phyloP scores from a whole-genome alignment of 2,329 filamentous ascomycete species.

The Nigrospora sphaerica region DNA sequence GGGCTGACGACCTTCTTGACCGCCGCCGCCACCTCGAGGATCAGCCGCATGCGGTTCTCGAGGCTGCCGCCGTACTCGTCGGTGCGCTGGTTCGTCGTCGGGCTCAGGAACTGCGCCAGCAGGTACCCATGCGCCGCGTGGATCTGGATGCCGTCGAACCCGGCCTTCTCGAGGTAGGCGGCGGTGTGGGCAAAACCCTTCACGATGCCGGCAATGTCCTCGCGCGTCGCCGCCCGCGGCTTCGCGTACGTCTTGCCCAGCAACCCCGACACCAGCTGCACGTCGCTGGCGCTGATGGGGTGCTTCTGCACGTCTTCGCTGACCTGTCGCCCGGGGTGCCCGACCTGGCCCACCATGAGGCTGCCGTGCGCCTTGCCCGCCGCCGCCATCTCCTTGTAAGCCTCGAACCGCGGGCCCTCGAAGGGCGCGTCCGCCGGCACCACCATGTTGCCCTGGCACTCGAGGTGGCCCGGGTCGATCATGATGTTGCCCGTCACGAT shows the following conservation, averaged over 20 bases:
- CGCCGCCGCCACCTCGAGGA: conserved; percentile 35
- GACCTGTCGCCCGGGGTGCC: conserved; percentile 54
- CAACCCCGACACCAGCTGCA: conserved; percentile 20
- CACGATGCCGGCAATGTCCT: conserved; percentile 51
- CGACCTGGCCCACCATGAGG: conserved; percentile 54
- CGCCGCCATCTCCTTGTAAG: conserved; percentile 48
- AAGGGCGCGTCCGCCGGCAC: conserved; percentile 45
- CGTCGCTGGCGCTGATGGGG: conserved; percentile 33
- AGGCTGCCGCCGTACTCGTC: conserved; percentile 41
- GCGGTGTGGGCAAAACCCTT: conserved; percentile 33
- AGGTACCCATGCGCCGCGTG: conserved; percentile 50
- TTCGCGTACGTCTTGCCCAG: conserved; percentile 29
- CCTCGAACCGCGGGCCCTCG: conserved; percentile 50
- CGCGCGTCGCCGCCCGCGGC: conserved; percentile 43
- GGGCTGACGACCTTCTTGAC: conserved; percentile 20
- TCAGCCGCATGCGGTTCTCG: conserved; percentile 37
- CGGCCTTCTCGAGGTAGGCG: conserved; percentile 54
- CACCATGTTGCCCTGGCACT: conserved; percentile 49
- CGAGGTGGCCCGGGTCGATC: conserved; percentile 53
- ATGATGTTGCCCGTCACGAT: conserved; percentile 59
- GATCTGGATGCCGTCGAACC: conserved; percentile 46
- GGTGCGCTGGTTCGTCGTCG: conserved; percentile 40
- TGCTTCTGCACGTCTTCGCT: conserved; percentile 21
- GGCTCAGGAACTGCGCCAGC: conserved; percentile 43
- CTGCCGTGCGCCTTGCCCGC: conserved; percentile 50